Conservation (phyloP, 2,329 filamentous ascomycete genomes). For the Venturia carpophila region DNA sequence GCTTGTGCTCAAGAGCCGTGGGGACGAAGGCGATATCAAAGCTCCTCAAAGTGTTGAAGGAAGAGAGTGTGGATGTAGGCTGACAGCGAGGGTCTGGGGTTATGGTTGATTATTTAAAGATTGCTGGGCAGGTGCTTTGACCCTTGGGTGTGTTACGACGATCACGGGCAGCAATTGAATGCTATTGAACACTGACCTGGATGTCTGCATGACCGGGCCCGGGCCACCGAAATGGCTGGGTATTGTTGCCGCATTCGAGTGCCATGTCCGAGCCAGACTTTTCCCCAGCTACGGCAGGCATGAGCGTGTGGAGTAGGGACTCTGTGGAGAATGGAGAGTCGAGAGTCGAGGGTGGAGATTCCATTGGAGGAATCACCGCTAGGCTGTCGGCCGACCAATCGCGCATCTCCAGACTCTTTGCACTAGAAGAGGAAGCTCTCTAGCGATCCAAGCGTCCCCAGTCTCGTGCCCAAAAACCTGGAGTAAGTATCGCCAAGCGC, state of each 20-base stretch:
- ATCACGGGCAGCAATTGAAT: not conserved
- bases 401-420: not conserved
- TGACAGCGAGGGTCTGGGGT: conserved; percentile 1
- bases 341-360: too few relatives aligned
- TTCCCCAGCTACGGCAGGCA: not conserved
- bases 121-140: conserved; percentile 7
- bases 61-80: not conserved
- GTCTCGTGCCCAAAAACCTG: conserved; percentile 7
- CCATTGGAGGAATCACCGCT: not conserved
- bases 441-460: not conserved
- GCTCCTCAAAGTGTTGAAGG: not conserved
- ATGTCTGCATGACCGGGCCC: not conserved
- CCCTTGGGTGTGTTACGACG: not conserved
- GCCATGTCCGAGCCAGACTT: not conserved
- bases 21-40: not conserved
- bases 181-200: too few relatives aligned
- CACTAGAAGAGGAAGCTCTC: not conserved
- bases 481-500: not conserved
- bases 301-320: not conserved
- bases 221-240: not conserved
- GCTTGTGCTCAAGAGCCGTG: not conserved
- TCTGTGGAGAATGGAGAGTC: too few relatives aligned
- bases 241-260: not conserved
- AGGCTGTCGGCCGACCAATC: not conserved
- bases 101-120: conserved; percentile 9